These are phyloP conservation scores for Cenchrus purpureus DNA, from an alignment of 176 grass and related monocot genomes.

Conservation along the genomic window DNA sequence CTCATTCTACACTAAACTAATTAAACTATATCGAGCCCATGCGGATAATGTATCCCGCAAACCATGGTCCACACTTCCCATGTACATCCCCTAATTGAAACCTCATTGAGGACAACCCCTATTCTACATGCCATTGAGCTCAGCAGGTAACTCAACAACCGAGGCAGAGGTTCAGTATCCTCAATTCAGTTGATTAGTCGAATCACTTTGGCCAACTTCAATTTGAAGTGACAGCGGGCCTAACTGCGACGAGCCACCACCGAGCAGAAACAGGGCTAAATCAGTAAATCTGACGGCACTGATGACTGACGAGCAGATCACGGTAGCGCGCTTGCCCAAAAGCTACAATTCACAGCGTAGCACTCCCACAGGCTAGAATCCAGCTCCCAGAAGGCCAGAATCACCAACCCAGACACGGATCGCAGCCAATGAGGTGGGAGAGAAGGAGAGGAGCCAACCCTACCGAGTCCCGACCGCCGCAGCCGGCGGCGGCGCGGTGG, in stretches of 20 bases:
- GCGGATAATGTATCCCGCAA: not conserved
- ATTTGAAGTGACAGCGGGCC: not conserved
- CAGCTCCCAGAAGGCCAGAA: not conserved
- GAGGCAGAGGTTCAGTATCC: not conserved
- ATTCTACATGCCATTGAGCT: not conserved
- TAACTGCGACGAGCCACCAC: not conserved
- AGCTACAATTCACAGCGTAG: not conserved
- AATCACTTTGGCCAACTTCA: not conserved
- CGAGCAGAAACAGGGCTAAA: not conserved
- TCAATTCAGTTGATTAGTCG: not conserved
- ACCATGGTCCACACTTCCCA: not conserved
- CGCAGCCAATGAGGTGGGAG: conserved; percentile 3
- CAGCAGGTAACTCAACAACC: not conserved
- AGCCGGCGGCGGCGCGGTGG: not conserved
- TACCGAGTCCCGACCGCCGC: conserved; percentile 43
- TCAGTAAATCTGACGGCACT: not conserved
- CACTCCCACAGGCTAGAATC: not conserved
- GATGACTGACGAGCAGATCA: conserved; percentile 1
- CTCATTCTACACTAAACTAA: not conserved
- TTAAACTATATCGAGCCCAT: not conserved
- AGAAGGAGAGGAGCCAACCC: no score
- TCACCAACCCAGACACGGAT: conserved; percentile 5
- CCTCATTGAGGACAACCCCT: not conserved
- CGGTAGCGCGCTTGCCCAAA: not conserved
- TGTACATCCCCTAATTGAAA: not conserved